Evolutionary conservation across 305 asterid species (phyloP).

Genomic region (Fraxinus sp.): DNA sequence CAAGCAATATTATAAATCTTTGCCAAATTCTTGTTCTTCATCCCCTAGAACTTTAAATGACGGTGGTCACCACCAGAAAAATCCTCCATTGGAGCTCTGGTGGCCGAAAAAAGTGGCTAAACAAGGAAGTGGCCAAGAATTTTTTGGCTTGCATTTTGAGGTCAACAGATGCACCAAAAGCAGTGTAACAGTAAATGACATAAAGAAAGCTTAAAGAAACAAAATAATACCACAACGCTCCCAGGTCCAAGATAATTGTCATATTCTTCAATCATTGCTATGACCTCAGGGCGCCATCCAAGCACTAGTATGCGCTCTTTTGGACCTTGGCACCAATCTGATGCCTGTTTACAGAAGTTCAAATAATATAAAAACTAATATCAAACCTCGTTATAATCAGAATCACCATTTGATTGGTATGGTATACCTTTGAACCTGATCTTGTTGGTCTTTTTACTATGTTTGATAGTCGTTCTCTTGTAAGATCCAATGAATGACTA

Average conservation of each 20-base stretch:
- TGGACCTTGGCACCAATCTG: conserved; percentile 70
- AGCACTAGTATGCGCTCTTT: conserved; percentile 81
- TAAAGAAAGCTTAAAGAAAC: background rate
- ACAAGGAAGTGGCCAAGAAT: background rate
- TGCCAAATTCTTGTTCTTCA: background rate
- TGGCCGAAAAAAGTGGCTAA: background rate
- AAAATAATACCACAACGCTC: conserved; percentile 69
- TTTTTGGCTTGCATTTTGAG: background rate
- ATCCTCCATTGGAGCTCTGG: background rate
- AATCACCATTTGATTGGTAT: conserved; percentile 13
- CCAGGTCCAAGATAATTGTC: conserved; percentile 97
- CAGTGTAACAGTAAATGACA: background rate
- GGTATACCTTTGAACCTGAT: conserved; percentile 81
- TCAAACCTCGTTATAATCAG: conserved; percentile 19
- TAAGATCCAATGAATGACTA: conserved; percentile 42
- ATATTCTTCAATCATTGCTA: conserved; percentile 88
- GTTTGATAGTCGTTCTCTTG: conserved; percentile 58
- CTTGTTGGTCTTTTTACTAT: conserved; percentile 67
- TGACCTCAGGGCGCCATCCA: conserved; percentile 90
- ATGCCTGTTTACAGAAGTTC: conserved; percentile 52
- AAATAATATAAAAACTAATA: conserved; percentile 24
- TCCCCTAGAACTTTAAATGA: background rate
- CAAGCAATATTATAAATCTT: background rate
- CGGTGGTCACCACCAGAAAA: background rate
- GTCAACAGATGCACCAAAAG: background rate